These are phyloP conservation scores for Venturia aucupariae DNA, from an alignment of 2,329 filamentous ascomycete species.

Conservation along the genomic window DNA sequence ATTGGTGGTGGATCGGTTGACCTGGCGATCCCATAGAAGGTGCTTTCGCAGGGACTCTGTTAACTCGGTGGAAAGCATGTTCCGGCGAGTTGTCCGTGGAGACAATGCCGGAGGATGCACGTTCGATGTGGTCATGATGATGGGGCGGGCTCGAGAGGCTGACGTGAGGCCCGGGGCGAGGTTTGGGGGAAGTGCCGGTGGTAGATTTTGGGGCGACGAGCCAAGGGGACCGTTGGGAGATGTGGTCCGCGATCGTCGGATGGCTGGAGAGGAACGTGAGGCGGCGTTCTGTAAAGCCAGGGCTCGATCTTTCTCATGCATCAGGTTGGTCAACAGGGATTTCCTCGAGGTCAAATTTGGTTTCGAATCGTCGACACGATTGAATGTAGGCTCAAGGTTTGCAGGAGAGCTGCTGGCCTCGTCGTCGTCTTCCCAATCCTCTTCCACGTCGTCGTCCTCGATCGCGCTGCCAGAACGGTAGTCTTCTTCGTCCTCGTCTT, in stretches of 20 bases:
- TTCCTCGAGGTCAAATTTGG: constrained; percentile 75
- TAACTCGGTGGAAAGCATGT: constrained; percentile 92
- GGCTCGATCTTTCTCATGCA: constrained; percentile 70
- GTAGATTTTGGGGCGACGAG: constrained; percentile 42
- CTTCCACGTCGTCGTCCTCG: constrained; percentile 43
- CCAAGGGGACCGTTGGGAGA: constrained; percentile 60
- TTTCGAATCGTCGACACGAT: constrained; percentile 73
- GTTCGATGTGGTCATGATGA: constrained; percentile 61
- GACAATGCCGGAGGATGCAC: constrained; percentile 69
- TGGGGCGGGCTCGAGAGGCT: constrained; percentile 68
- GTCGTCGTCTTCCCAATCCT: constrained; percentile 50
- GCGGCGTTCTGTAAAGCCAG: constrained; percentile 60
- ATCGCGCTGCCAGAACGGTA: constrained; percentile 72
- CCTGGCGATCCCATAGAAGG: constrained; percentile 88
- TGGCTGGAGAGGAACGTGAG: constrained; percentile 44
- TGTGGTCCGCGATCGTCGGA: constrained; percentile 52
- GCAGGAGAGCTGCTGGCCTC: constrained; percentile 77
- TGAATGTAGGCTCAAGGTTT: constrained; percentile 70
- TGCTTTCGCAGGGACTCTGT: constrained; percentile 88
- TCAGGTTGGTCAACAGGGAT: constrained; percentile 81
- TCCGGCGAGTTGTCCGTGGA: constrained; percentile 80
- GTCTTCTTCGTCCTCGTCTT: constrained; percentile 50
- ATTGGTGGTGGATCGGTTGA: constrained; percentile 82
- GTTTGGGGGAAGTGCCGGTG: constrained; percentile 49
- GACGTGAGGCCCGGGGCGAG: constrained; percentile 48